phyloP scores from a whole-genome alignment of 2,329 filamentous ascomycete species.

The Aspergillus aculeatinus region DNA sequence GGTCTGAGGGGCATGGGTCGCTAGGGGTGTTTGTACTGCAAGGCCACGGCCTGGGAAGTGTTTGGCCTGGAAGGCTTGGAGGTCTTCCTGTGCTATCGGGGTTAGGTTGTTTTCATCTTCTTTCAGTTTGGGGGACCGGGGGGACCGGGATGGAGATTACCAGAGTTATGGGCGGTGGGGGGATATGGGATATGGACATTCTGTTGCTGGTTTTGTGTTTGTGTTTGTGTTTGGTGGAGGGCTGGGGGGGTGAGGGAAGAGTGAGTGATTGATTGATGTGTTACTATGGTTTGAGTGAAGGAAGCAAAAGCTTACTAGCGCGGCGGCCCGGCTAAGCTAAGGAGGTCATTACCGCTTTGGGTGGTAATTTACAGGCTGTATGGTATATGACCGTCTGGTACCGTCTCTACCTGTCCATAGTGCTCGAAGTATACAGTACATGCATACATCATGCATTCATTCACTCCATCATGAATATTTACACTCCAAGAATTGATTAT shows the following conservation, averaged over 20 bases:
- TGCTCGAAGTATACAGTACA: not conserved
- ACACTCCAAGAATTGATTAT: not conserved
- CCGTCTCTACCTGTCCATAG: not conserved
- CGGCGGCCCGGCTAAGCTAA: too few species aligned
- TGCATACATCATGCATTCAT: not conserved
- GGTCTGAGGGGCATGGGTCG: not conserved
- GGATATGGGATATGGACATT: not conserved
- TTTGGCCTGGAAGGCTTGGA: conserved; percentile 57
- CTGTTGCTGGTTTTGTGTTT: not conserved
- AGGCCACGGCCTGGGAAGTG: conserved; percentile 52
- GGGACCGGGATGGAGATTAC: not conserved
- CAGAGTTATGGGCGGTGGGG: not conserved
- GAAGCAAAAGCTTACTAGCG: not conserved
- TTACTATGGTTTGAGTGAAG: too few species aligned
- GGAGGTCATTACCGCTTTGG: not conserved
- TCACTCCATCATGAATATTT: not conserved
- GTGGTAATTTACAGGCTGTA: not conserved
- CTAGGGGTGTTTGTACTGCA: conserved; percentile 3
- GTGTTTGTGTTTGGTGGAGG: too few species aligned
- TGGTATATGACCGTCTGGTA: not conserved
- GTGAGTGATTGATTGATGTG: too few species aligned
- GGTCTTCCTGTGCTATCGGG: conserved; percentile 52
- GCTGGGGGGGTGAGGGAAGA: too few species aligned
- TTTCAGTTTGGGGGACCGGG: not conserved
- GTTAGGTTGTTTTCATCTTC: not conserved